Conservation (phyloP, 495 filamentous ascomycete genomes). For the Achaetomiella virescens region DNA sequence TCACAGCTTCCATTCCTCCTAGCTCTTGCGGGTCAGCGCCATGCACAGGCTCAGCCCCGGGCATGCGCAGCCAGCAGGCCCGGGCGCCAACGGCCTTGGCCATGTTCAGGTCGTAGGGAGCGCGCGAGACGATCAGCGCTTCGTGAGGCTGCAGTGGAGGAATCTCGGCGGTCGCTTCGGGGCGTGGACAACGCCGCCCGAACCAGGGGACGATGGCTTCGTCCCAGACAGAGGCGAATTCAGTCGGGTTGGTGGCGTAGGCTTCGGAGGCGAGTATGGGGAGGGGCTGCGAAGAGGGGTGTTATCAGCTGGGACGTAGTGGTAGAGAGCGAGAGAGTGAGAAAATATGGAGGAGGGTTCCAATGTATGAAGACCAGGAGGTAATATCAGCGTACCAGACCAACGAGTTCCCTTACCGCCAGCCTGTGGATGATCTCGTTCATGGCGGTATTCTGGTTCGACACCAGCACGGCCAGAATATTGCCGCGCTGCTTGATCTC, state of each 20-base stretch:
- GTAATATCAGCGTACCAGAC: neutral
- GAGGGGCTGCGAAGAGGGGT: neutral
- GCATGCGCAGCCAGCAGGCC: slow-evolving; percentile 1
- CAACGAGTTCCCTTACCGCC: neutral
- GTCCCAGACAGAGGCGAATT: neutral
- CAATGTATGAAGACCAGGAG: too few species aligned
- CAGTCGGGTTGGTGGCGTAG: neutral
- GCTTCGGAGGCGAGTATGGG: neutral
- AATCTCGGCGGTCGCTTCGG: neutral
- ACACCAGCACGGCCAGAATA: neutral
- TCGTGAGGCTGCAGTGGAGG: neutral
- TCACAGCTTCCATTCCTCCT: neutral
- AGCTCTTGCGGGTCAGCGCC: too few species aligned
- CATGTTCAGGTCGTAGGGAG: neutral
- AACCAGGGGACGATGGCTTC: neutral
- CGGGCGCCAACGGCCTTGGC: neutral
- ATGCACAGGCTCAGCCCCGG: neutral
- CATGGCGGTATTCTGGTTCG: neutral
- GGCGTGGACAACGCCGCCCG: neutral
- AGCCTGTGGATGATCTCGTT: neutral
- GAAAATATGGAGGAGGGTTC: too few species aligned
- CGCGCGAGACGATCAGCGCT: neutral
- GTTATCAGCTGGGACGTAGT: neutral
- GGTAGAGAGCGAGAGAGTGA: too few species aligned
- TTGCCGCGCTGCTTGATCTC: neutral